phyloP scores from a whole-genome alignment of 2,329 filamentous ascomycete species.

The Aspergillus sp. region DNA sequence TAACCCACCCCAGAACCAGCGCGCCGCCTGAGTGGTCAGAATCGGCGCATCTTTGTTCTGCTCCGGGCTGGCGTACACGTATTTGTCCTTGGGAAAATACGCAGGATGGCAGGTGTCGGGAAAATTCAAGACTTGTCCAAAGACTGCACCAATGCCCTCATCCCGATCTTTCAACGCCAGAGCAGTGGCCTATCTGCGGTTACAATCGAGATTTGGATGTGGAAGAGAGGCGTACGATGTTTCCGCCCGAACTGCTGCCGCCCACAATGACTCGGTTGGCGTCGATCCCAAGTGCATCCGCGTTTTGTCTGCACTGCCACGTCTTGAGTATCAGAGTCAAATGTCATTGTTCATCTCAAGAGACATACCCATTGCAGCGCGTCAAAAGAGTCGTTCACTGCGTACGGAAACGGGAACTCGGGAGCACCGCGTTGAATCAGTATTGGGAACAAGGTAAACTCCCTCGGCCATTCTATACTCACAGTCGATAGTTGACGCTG shows the following conservation, averaged over 20 bases:
- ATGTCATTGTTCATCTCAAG: too few species aligned
- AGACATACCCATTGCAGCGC: not conserved
- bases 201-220: not conserved
- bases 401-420: not conserved
- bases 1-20: not conserved
- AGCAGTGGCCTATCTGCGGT: not conserved
- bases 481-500: not conserved
- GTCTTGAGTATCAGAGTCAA: not conserved
- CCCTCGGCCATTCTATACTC: not conserved
- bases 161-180: not conserved
- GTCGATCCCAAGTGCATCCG: not conserved
- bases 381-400: not conserved
- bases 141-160: not conserved
- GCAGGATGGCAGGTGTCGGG: not conserved
- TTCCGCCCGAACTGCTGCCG: not conserved
- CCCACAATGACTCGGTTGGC: not conserved
- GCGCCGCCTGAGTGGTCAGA: not conserved
- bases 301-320: not conserved
- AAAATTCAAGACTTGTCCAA: not conserved
- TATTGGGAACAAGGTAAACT: not conserved
- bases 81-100: not conserved
- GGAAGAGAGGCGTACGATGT: not conserved
- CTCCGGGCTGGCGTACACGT: not conserved
- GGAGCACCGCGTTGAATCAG: not conserved
- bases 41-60: not conserved